These are phyloP conservation scores for Penicillium janthinellum DNA, from an alignment of 2,329 filamentous ascomycete species.

Conservation along the genomic window DNA sequence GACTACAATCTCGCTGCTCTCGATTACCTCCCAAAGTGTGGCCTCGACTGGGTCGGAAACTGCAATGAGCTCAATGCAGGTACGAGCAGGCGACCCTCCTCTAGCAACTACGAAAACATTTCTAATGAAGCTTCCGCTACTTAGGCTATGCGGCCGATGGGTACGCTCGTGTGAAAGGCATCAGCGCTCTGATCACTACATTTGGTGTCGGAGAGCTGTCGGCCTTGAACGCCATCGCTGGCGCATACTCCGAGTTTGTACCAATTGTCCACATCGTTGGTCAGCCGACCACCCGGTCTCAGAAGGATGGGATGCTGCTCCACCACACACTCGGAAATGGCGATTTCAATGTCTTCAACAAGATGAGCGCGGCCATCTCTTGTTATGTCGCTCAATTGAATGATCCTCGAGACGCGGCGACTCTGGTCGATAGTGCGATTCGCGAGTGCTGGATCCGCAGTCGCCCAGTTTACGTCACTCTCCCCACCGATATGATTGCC, in stretches of 20 bases:
- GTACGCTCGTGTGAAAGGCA: slow-evolving; percentile 72
- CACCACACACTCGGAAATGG: slow-evolving; percentile 76
- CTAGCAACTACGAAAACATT: not conserved
- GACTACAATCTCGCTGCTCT: slow-evolving; percentile 70
- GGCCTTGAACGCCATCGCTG: slow-evolving; percentile 72
- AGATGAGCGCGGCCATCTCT: slow-evolving; percentile 74
- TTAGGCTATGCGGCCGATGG: slow-evolving; percentile 75
- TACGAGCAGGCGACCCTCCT: slow-evolving; percentile 26
- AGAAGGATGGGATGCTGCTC: slow-evolving; percentile 49
- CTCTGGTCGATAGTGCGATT: slow-evolving; percentile 76
- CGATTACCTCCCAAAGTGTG: slow-evolving; percentile 59
- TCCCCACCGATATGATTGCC: slow-evolving; percentile 79
- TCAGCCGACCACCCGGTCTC: slow-evolving; percentile 51
- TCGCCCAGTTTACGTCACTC: slow-evolving; percentile 78
- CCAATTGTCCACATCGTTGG: slow-evolving; percentile 67
- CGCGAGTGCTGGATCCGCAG: slow-evolving; percentile 72
- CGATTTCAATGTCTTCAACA: slow-evolving; percentile 79
- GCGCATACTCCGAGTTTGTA: slow-evolving; percentile 73
- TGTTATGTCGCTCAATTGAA: slow-evolving; percentile 71
- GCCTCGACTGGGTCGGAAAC: slow-evolving; percentile 62
- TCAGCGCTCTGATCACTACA: slow-evolving; percentile 70
- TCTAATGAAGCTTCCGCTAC: not conserved
- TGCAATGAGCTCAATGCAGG: slow-evolving; percentile 64
- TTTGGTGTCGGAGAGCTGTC: slow-evolving; percentile 71
- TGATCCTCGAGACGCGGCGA: slow-evolving; percentile 68